These are phyloP conservation scores for Pyrenophora teres DNA, from an alignment of 2,329 filamentous ascomycete species.

Conservation along the genomic window DNA sequence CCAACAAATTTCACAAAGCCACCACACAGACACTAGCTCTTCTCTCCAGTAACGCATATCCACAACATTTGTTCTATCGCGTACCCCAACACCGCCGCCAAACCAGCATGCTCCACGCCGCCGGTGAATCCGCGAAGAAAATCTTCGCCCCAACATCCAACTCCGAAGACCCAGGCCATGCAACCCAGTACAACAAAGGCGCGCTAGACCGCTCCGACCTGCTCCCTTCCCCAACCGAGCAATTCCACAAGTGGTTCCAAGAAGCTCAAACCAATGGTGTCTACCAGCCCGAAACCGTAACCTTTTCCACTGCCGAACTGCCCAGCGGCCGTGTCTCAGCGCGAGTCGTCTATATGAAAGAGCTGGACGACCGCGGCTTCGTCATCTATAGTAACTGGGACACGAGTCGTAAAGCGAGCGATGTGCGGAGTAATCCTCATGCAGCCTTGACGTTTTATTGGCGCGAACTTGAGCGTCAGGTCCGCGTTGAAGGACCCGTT, in stretches of 20 bases:
- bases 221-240: slow-evolving; percentile 68
- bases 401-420: slow-evolving; percentile 70
- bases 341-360: slow-evolving; percentile 92
- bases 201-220: slow-evolving; percentile 67
- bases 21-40: background rate
- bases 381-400: slow-evolving; percentile 94
- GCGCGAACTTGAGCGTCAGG: slow-evolving; percentile 83
- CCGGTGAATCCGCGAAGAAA: slow-evolving; percentile 37
- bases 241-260: slow-evolving; percentile 91
- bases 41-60: too few species aligned
- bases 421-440: slow-evolving; percentile 74
- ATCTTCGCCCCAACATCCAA: slow-evolving; percentile 66
- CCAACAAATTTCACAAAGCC: too few species aligned
- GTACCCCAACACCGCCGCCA: background rate
- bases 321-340: slow-evolving; percentile 83
- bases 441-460: slow-evolving; percentile 91
- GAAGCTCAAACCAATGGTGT: slow-evolving; percentile 67
- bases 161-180: slow-evolving; percentile 62
- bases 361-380: slow-evolving; percentile 81
- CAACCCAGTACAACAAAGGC: slow-evolving; percentile 75
- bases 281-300: slow-evolving; percentile 84
- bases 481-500: slow-evolving; percentile 80
- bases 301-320: slow-evolving; percentile 80
- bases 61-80: too few species aligned
- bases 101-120: slow-evolving; percentile 34